phyloP scores from a whole-genome alignment of 2,329 filamentous ascomycete genomes.

The Fusarium setosum region DNA sequence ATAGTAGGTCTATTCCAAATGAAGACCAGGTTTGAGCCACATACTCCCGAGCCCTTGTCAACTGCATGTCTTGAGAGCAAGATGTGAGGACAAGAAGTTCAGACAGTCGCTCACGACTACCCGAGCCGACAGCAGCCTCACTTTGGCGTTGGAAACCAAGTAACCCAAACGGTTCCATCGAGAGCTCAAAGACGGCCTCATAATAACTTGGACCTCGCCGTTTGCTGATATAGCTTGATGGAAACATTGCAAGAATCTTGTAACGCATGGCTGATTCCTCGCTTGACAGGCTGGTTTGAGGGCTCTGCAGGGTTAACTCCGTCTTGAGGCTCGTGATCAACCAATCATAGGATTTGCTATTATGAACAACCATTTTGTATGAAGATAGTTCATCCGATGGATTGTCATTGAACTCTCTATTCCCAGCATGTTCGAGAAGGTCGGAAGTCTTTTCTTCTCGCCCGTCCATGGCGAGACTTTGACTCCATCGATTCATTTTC shows the following conservation, averaged over 20 bases:
- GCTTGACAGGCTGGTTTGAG: background rate
- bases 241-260: background rate
- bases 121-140: too few relatives aligned
- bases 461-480: background rate
- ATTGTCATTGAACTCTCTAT: background rate
- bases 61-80: background rate
- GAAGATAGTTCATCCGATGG: too few relatives aligned
- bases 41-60: background rate
- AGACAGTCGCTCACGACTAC: too few relatives aligned
- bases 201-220: background rate
- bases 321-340: background rate
- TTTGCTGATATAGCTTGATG: background rate
- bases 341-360: background rate
- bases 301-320: background rate
- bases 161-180: background rate
- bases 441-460: background rate
- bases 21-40: background rate
- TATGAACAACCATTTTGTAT: background rate
- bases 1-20: background rate
- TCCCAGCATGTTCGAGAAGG: background rate
- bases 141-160: too few relatives aligned
- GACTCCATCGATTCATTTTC: background rate
- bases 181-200: background rate
- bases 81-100: background rate
- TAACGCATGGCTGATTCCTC: background rate